Base-by-base conservation (phyloP, 2,329 filamentous ascomycete species). In the Cordyceps cicadae region DNA sequence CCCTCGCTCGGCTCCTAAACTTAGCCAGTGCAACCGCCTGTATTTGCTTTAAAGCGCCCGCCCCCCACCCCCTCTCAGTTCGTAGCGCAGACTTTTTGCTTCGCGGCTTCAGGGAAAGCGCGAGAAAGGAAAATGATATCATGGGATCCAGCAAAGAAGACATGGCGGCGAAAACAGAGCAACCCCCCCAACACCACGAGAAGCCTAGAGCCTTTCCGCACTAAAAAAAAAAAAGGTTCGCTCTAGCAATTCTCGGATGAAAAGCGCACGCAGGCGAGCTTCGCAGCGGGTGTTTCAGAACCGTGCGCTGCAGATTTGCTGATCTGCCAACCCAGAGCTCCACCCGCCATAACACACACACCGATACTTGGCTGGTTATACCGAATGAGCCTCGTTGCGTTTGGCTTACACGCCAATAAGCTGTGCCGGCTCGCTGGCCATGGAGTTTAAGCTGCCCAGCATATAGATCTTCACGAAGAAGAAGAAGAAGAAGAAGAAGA, bases 71-170 rank as follows among this genome's bases (percentile, higher is more conserved):
- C 26, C 34, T 59, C 24, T 7, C 2, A 4, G 2, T 45, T 51
- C 55, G 43, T 58, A 58, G 55, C 55, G 55, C 21, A n/a, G 41
- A 11, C 37, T 24, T 49, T 59, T 49, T 59, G 24, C 48, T 19
- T 17, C 17, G 48, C 55, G 56, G 48, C 39, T 59, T 52, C n/a
- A n/a, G 49, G 49, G 48, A 15, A 41, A 45, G 43, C 51, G 24
- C 19, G 7, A 17, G 24, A 59, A 43, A 14, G n/a, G n/a, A n/a
- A 2, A 34, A 53, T 53, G 56, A 53, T 59, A 53, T 59, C 56
- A 59, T 59, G 46, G 34, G 34, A 24, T 39, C 46, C 34, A 57
- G 32, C 37, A 52, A 11, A 39, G 37, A 17, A 50, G 24, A 17
- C 39, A 11, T 41, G 39, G 2, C 14, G 29, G 34, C 4, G n/a